Percentiles rank a stretch among this genome's conserved stretches.
phyloP scores from a whole-genome alignment of 306 rosid genomes.

The Erythrophleum fordii region DNA sequence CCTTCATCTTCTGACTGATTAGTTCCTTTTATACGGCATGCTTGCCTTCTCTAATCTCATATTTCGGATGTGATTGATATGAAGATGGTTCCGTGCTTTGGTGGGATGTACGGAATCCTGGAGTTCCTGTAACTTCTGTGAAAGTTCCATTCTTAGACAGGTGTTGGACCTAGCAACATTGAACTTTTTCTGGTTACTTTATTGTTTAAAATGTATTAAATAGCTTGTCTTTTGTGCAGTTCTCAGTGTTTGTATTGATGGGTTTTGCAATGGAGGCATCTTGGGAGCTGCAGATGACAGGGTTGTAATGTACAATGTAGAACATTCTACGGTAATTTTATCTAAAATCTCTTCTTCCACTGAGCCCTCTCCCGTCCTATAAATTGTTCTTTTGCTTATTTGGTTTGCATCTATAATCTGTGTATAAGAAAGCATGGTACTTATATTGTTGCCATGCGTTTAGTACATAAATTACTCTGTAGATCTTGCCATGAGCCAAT shows the following conservation, averaged over 20 bases:
- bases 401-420: background rate
- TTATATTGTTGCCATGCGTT: background rate
- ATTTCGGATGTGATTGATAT: conserved; percentile 55
- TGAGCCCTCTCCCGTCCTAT: background rate
- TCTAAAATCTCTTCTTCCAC: background rate
- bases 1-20: background rate
- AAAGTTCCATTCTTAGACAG: conserved; percentile 92
- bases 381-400: conserved; percentile 2
- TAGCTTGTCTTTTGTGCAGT: conserved; percentile 56
- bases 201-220: conserved; percentile 6
- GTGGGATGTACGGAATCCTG: conserved; percentile 89
- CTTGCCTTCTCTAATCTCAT: conserved; percentile 26
- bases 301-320: conserved; percentile 74
- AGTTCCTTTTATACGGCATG: conserved; percentile 2
- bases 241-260: conserved; percentile 74
- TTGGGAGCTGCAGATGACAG: conserved; percentile 92
- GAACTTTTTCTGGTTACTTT: conserved; percentile 8
- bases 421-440: conserved; percentile 2
- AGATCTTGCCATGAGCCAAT: conserved; percentile 1
- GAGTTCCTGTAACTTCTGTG: conserved; percentile 69
- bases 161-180: conserved; percentile 44
- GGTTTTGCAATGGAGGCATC: conserved; percentile 82
- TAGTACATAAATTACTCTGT: conserved; percentile 13
- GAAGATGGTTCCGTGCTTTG: conserved; percentile 91
- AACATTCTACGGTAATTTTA: conserved; percentile 74